Evolutionary conservation across 1,139 yeast genomes (phyloP), one percentile per base, ranked within the genome.

Genomic region (Kodamaea arcana): DNA sequence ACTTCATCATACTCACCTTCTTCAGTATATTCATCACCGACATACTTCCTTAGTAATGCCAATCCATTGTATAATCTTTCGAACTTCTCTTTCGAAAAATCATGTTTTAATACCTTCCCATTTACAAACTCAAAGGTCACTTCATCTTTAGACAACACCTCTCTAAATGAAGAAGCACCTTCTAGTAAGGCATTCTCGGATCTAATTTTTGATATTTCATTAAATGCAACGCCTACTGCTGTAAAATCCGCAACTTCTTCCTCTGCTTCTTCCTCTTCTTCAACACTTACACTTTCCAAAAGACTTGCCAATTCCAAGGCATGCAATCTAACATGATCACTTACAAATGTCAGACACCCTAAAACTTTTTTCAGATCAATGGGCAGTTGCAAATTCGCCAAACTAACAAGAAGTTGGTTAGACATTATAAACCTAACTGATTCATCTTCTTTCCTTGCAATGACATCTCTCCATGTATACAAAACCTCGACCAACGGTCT

Each of bases 361-460:
- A 83, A 54, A 3, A 86, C 75, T n/a, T 78, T 80, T 13, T 68
- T 62, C 0, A 75, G 61, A 39, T 72, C 80, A 0, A 75, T 70
- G 1, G 95, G 94, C 29, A 68, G 62, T 10, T 67, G 49, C 32
- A 67, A 50, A 10, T 72, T 64, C 3, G 82, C 79, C 34, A 92
- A 59, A 1, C 82, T 71, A 0, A 83, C 81, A 33, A 92, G 55
- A 8, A 83, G 58, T 49, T 83, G 94, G 52, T 87, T 88, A 4
- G 95, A 79, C 92, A 90, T 82, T 7, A 92, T 65, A 49, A 65
- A 92, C 43, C 95, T 67, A 1, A 83, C 78, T 2, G 95, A 84
- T 56, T 94, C 99, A 53, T 94, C 99, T 32, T 75, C 71, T 29
- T 64, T 50, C 41, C 94, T 72, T 1, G 97, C 97, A 25, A 72